A percentile compares a stretch with the other conserved stretches of the same genome.
Evolutionary conservation across 148 eudicot species (phyloP).

Genomic region (Chenopodium album): DNA sequence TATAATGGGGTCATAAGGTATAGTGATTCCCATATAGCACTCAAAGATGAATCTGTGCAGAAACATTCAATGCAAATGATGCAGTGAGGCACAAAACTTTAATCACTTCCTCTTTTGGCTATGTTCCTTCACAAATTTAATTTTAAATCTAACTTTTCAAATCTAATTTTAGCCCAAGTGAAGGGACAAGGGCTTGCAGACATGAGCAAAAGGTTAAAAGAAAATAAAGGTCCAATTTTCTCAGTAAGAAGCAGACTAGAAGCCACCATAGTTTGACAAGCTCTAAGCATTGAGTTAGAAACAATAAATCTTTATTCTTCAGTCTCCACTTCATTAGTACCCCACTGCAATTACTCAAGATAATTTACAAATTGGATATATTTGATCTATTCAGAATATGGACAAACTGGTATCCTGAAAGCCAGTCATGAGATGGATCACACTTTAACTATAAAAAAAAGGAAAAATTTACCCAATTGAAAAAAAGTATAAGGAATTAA

Average conservation of each 20-base stretch:
- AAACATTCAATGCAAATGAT: too few relatives aligned
- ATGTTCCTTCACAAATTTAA: background rate
- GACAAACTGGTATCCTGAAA: background rate
- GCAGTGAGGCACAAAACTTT: too few relatives aligned
- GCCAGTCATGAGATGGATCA: background rate
- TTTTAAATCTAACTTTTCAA: background rate
- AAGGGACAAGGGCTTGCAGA: background rate
- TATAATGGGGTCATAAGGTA: too few relatives aligned
- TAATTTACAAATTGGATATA: background rate
- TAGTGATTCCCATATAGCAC: too few relatives aligned
- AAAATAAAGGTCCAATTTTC: background rate
- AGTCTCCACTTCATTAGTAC: background rate
- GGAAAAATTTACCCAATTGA: background rate
- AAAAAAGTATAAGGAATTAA: too few relatives aligned
- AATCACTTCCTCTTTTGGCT: too few relatives aligned
- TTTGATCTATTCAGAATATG: background rate
- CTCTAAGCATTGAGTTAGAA: background rate
- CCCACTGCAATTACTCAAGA: background rate
- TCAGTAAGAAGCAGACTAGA: background rate
- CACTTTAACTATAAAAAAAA: background rate
- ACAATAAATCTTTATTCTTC: background rate
- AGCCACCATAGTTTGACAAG: background rate
- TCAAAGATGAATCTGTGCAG: too few relatives aligned
- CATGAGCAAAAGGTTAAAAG: background rate
- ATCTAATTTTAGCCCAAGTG: background rate